Evolutionary conservation across 768 basidiomycete species (phyloP).

Genomic region (Boletus reticulatus): DNA sequence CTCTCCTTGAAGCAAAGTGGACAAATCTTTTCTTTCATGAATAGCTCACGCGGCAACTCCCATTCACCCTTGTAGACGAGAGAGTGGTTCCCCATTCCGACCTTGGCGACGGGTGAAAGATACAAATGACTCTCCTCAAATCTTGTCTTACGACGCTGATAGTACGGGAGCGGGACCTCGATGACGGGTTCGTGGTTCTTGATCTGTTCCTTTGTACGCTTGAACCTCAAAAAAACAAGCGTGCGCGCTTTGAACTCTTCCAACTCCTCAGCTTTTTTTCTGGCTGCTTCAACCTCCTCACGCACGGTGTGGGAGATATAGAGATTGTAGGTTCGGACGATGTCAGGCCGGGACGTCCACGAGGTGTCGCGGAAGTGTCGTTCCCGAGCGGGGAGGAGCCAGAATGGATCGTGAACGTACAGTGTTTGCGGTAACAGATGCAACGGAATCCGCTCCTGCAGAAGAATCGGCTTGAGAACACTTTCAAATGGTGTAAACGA

Average conservation of each 20-base stretch:
- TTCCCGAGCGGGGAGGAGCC: conserved; percentile 26
- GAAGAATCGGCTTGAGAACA: conserved; percentile 16
- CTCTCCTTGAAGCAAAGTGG: conserved; percentile 36
- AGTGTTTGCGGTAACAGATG: conserved; percentile 41
- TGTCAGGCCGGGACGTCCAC: conserved; percentile 33
- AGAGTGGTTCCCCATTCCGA: conserved; percentile 54
- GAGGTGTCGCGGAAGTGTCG: background rate
- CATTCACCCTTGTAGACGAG: conserved; percentile 48
- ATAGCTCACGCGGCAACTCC: conserved; percentile 46
- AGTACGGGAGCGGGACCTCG: conserved; percentile 30
- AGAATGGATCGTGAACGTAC: conserved; percentile 44
- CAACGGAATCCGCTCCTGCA: conserved; percentile 35
- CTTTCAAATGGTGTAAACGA: conserved; percentile 37
- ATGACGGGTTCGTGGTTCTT: conserved; percentile 26
- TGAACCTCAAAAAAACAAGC: conserved; percentile 22
- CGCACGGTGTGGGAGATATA: background rate
- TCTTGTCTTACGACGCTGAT: conserved; percentile 16
- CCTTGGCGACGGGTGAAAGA: conserved; percentile 34
- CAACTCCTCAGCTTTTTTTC: conserved; percentile 6
- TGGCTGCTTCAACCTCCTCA: background rate
- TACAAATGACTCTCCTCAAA: conserved; percentile 48
- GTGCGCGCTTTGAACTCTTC: conserved; percentile 14
- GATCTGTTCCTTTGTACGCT: conserved; percentile 18
- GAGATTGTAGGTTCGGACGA: conserved; percentile 32
- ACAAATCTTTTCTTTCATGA: conserved; percentile 38